phyloP scores from a whole-genome alignment of 306 rosid genomes.

The Rosa lucieae region DNA sequence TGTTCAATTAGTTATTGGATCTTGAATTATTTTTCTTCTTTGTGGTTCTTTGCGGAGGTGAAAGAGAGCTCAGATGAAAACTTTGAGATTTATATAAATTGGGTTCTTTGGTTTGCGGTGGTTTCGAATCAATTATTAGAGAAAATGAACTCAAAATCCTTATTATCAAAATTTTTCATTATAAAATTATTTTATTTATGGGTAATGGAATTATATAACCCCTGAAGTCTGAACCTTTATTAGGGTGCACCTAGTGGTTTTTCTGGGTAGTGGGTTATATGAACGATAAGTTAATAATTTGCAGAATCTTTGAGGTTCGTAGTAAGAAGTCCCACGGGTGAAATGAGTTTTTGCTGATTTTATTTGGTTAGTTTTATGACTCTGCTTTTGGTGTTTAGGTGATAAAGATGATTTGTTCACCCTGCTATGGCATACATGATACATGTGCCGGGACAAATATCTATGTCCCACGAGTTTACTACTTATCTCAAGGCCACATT shows the following conservation, averaged over 20 bases:
- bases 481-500: conserved; percentile 68
- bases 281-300: background rate
- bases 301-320: background rate
- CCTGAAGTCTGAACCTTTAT: background rate
- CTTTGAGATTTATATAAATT: too few relatives aligned
- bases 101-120: too few relatives aligned
- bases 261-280: background rate
- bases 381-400: conserved; percentile 24
- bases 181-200: too few relatives aligned
- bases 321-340: too few relatives aligned
- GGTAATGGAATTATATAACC: too few relatives aligned
- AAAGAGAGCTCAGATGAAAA: too few relatives aligned
- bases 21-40: too few relatives aligned
- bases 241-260: background rate
- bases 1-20: too few relatives aligned
- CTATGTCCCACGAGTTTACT: conserved; percentile 50
- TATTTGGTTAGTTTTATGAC: background rate
- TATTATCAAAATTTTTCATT: too few relatives aligned
- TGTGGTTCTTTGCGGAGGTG: too few relatives aligned
- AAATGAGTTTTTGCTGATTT: background rate
- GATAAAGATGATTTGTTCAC: conserved; percentile 26
- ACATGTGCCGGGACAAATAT: conserved; percentile 53
- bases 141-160: too few relatives aligned
- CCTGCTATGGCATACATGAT: conserved; percentile 36
- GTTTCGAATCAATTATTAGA: too few relatives aligned